Percentiles rank a stretch among this genome's conserved stretches.
These are phyloP conservation scores for Chlorella sp. DNA, from an alignment of 139 green algal genomes.

Conservation along the genomic window DNA sequence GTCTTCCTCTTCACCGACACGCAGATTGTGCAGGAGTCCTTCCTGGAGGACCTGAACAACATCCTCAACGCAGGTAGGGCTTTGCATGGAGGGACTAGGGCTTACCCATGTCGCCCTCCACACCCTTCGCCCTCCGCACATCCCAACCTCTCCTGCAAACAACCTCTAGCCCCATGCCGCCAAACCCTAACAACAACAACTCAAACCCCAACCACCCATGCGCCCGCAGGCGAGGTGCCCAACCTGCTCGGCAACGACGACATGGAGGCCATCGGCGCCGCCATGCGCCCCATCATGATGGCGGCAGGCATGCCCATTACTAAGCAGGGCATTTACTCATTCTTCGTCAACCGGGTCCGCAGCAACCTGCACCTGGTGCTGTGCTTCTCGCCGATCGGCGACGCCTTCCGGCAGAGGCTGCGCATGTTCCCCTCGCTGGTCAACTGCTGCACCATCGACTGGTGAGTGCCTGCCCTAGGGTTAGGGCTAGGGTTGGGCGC, in stretches of 20 bases:
- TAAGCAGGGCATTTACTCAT: constrained; percentile 54
- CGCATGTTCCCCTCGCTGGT: constrained; percentile 84
- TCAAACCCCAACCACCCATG: too few species aligned
- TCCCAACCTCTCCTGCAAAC: too few species aligned
- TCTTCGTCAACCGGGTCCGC: constrained; percentile 53
- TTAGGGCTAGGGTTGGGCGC: too few species aligned
- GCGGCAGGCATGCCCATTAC: constrained; percentile 45
- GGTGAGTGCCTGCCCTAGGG: too few species aligned
- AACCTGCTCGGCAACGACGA: constrained; percentile 69
- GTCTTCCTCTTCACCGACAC: constrained; percentile 81
- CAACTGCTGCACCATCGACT: constrained; percentile 86
- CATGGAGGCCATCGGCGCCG: constrained; percentile 56
- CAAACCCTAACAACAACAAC: too few species aligned
- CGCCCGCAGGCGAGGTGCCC: constrained; percentile 65
- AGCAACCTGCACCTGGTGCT: constrained; percentile 74
- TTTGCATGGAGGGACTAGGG: too few species aligned
- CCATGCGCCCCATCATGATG: constrained; percentile 56
- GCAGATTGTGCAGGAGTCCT: constrained; percentile 75
- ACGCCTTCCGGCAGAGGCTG: constrained; percentile 75
- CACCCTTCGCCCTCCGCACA: too few species aligned
- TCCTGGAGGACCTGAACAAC: constrained; percentile 86
- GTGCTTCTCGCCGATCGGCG: constrained; percentile 69
- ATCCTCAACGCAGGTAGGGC: constrained; percentile 76
- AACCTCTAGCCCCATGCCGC: too few species aligned
- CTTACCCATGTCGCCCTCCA: too few species aligned